phyloP scores from a whole-genome alignment of 345 rosid genomes.

The Turnera subulata region DNA sequence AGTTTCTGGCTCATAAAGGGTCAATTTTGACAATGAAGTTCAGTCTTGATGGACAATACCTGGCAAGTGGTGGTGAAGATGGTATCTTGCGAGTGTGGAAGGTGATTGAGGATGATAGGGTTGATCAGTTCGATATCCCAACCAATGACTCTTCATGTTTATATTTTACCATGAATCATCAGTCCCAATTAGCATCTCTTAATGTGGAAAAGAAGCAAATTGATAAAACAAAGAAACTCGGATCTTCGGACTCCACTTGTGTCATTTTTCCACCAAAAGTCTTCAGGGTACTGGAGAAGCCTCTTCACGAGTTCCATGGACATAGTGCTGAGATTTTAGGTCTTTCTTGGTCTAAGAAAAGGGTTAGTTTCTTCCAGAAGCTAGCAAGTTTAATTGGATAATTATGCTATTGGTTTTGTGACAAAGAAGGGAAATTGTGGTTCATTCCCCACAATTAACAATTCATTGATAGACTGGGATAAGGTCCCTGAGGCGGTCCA shows the following conservation, averaged over 20 bases:
- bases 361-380: conserved; percentile 38
- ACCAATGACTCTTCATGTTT: conserved; percentile 45
- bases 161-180: conserved; percentile 49
- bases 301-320: conserved; percentile 64
- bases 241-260: conserved; percentile 51
- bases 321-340: conserved; percentile 64
- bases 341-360: conserved; percentile 75
- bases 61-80: conserved; percentile 81
- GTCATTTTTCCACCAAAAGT: conserved; percentile 62
- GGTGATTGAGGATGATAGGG: conserved; percentile 52
- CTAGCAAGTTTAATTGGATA: conserved; percentile 4
- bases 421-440: background rate
- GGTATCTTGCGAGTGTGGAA: conserved; percentile 67
- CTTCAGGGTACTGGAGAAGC: conserved; percentile 55
- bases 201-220: conserved; percentile 34
- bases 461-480: no score
- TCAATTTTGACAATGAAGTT: conserved; percentile 71
- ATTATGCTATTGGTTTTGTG: background rate
- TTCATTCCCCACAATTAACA: background rate
- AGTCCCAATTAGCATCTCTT: conserved; percentile 43
- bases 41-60: conserved; percentile 59
- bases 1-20: conserved; percentile 66
- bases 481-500: no score
- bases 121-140: conserved; percentile 35
- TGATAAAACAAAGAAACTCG: conserved; percentile 39